Conservation (phyloP, 116 monocot species). For the Iris pallida region DNA sequence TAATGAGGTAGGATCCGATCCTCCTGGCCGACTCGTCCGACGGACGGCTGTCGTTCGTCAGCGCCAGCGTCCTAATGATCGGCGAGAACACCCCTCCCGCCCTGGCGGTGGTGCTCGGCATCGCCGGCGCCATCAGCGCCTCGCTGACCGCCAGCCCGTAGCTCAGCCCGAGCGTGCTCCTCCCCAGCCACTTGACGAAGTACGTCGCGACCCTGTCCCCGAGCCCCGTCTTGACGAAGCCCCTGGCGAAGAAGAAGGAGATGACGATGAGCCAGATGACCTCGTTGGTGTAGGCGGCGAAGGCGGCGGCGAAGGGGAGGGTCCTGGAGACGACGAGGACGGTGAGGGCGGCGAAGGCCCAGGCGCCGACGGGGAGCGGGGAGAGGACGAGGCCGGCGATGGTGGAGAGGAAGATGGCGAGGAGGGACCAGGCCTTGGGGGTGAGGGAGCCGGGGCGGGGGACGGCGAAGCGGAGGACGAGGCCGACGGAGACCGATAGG, state of each 20-base stretch:
- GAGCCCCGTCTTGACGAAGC: constrained; percentile 82
- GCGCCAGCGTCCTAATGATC: constrained; percentile 61
- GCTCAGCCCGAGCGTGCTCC: constrained; percentile 70
- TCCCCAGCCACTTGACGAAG: constrained; percentile 78
- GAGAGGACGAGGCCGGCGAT: constrained; percentile 70
- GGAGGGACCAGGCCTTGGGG: constrained; percentile 76
- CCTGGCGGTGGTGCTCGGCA: constrained; percentile 84
- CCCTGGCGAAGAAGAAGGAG: constrained; percentile 88
- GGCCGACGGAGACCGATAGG: constrained; percentile 50
- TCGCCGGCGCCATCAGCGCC: constrained; percentile 69
- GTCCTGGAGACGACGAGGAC: constrained; percentile 45
- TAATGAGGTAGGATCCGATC: constrained; percentile 65
- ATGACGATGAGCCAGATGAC: constrained; percentile 91
- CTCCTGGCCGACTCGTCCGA: constrained; percentile 51
- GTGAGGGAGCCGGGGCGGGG: constrained; percentile 62
- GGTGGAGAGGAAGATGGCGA: constrained; percentile 77
- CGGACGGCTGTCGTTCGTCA: constrained; percentile 57
- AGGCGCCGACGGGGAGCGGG: constrained; percentile 77
- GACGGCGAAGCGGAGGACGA: constrained; percentile 58
- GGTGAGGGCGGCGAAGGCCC: constrained; percentile 73
- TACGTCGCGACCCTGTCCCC: constrained; percentile 72
- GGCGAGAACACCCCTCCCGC: constrained; percentile 78
- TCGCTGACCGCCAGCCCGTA: constrained; percentile 73
- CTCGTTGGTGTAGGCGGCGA: constrained; percentile 70
- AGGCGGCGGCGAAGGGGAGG: constrained; percentile 61